Base-by-base conservation (phyloP, 805 yeast genomes). In the Ogataea wickerhamii region DNA sequence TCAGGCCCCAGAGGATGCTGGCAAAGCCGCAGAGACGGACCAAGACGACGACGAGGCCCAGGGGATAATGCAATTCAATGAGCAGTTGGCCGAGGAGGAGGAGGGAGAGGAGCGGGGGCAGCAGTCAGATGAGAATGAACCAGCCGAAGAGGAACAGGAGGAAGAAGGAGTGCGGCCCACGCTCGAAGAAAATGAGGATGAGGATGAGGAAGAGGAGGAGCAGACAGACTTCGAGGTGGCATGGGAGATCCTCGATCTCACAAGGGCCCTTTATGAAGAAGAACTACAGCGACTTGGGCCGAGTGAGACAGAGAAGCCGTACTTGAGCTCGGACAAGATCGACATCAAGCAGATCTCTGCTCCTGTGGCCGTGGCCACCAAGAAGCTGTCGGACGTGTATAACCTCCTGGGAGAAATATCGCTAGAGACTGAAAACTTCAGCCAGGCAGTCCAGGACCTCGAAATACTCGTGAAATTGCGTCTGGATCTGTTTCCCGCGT, bases 391-490 rank as follows among this genome's bases (percentile, higher is more conserved):
- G 0, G 89, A 86, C 40, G 74, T 81, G 1, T 83, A 80, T 56
- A 89, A 84, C 53, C 61, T 89, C 8, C 67, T 88, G 13, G 98
- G 98, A 22, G 97, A 91, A 56, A 83, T 89, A 7, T 82, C 95
- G 0, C 67, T 89, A 30, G 98, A 91, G 55, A 76, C 93, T 2
- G 97, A 91, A 51, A 86, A 87, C 60, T 88, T 88, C 59, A 63
- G 68, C 12, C 94, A 87, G 58, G 86, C 96, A 0, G 74, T 82
- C 0, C 64, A 65, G 14, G 96, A 89, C 58, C 76, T 87, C 40
- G 64, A 69, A 32, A 62, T 73, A 14, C 69, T 87, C 28, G 67
- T 85, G 23, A 62, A 73, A 20, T 61, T 81, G 30, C 72, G 85
- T 56, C 53, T 64, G 34, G 62, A 74, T 39, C 55, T 84, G 10